These are phyloP conservation scores for Sclerotinia trifoliorum DNA, from an alignment of 2,329 filamentous ascomycete species.

Conservation along the genomic window DNA sequence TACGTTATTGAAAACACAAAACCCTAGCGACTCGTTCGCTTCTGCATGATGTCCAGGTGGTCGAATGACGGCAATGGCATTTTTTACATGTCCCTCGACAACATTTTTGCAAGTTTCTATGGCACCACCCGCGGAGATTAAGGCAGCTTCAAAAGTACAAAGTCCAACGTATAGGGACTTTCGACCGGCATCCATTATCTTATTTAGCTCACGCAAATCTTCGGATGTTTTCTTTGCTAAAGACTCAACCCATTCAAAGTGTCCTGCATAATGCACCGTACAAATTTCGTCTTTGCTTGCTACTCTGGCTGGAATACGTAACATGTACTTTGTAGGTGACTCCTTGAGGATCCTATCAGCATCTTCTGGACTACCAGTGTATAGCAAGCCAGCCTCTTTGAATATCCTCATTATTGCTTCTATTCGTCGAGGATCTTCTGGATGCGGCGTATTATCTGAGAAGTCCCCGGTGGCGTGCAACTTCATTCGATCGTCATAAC, in stretches of 20 bases:
- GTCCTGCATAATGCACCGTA: constrained; percentile 71
- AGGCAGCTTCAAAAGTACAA: constrained; percentile 75
- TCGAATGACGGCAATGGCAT: constrained; percentile 91
- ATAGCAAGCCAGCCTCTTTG: constrained; percentile 76
- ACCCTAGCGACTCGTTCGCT: constrained; percentile 80
- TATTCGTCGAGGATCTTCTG: constrained; percentile 90
- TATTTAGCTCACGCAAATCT: constrained; percentile 67
- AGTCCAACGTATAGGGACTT: constrained; percentile 82
- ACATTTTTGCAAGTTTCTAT: constrained; percentile 97
- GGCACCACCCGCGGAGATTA: constrained; percentile 84
- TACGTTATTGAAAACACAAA: constrained; percentile 98
- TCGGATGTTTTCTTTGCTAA: constrained; percentile 55
- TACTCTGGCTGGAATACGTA: constrained; percentile 73
- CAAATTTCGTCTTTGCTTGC: constrained; percentile 80
- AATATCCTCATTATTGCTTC: constrained; percentile 91
- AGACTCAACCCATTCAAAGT: constrained; percentile 73
- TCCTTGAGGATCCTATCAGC: constrained; percentile 52
- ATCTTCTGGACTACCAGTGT: constrained; percentile 55
- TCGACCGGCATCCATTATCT: constrained; percentile 58
- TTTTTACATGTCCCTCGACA: constrained; percentile 78
- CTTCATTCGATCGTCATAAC: constrained; percentile 94
- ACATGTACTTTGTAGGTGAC: constrained; percentile 62
- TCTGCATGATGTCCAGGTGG: constrained; percentile 96
- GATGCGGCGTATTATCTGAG: constrained; percentile 74
- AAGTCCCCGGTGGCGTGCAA: constrained; percentile 86